Percentiles rank a stretch among this genome's conserved stretches.
Conservation (phyloP, 805 yeast genomes). For the Suhomyces tanzawaensis region DNA sequence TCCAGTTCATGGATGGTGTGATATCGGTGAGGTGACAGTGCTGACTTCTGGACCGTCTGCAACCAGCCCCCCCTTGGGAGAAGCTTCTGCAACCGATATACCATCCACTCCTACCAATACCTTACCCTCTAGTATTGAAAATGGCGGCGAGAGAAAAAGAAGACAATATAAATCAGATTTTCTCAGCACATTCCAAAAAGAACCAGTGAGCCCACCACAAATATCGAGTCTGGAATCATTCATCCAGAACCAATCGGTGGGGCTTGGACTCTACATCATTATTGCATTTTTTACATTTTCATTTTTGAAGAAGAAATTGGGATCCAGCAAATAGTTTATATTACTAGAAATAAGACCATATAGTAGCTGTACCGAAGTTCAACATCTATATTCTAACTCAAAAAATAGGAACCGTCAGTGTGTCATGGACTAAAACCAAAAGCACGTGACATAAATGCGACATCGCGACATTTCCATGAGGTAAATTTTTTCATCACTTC, state of each 20-base stretch:
- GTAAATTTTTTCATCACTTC: background rate
- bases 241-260: constrained; percentile 13
- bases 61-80: constrained; percentile 1
- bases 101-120: constrained; percentile 11
- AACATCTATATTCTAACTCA: too few species aligned
- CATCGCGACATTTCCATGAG: background rate
- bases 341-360: background rate
- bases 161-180: background rate
- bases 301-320: constrained; percentile 13
- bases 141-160: constrained; percentile 6
- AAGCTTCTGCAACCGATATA: constrained; percentile 9
- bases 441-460: background rate
- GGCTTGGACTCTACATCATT: constrained; percentile 18
- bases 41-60: constrained; percentile 10
- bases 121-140: constrained; percentile 21
- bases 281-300: constrained; percentile 17
- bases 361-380: background rate
- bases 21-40: constrained; percentile 39
- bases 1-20: constrained; percentile 73
- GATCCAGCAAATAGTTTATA: background rate
- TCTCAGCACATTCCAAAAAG: background rate
- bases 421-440: background rate
- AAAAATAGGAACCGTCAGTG: background rate
- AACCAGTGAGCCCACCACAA: background rate
- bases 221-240: background rate